Evolutionary conservation across 352 stramenopile species (phyloP), one percentile per base, ranked within the genome.

Genomic region (Phytophthora ohioensis): DNA sequence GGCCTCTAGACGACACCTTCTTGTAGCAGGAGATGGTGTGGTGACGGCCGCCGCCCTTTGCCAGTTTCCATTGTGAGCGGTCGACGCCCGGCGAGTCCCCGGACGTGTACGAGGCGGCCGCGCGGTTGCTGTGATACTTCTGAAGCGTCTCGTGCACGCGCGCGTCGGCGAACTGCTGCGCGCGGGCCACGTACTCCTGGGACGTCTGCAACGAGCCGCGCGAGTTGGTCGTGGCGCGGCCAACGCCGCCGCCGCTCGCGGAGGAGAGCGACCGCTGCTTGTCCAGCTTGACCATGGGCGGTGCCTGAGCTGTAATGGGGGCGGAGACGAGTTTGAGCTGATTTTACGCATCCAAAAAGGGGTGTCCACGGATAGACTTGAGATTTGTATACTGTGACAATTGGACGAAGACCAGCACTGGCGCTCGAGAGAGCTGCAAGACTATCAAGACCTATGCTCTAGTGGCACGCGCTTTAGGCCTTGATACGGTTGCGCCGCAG

Each of bases 1-100:
- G 27, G 21, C 48, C 54, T 8, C 69, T 52, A 9, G 58, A 30
- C n/a, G 65, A 63, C 8, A 73, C 58, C 31, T 73, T 79, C 21
- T 75, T 74, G 57, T 84, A 89, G 59, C 81, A 89, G 4, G 67
- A 39, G 35, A 89, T 71, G 4, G 71, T 53, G 57, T 85, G 56
- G 41, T 80, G 57, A 3, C 74, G 74, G 10, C 70, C 70, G 17
- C 73, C 80, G 34, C 82, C 71, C 49, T 80, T 79, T 42, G 74
- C 67, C 17, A 82, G 53, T 45, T 84, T 83, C 81, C 81, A 89
- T 38, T 74, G 62, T 15, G 72, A 73, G n/a, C 71, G 43, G 57
- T 89, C 77, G 9, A 87, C 69, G 61, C 62, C 57, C 11, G 39
- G 7, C 9, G 43, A 55, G 11, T 31, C 27, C 31, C 55, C 49